Evolutionary conservation across 2,329 filamentous ascomycete genomes (phyloP).

Genomic region (Diplodia mutila): DNA sequence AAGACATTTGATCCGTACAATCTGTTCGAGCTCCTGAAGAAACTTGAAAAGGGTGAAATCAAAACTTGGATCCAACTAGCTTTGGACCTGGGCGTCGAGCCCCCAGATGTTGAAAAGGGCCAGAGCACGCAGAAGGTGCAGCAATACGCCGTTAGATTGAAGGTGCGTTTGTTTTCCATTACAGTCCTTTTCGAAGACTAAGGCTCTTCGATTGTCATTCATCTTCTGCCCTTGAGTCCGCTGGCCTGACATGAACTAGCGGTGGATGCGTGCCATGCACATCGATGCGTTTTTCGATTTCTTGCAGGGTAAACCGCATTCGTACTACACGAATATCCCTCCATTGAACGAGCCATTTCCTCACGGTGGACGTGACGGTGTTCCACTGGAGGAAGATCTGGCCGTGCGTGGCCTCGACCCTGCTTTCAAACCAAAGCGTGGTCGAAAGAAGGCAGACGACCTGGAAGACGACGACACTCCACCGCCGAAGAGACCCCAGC

Average conservation of each 20-base stretch:
- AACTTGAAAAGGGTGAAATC: slow-evolving; percentile 79
- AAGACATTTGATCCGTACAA: slow-evolving; percentile 80
- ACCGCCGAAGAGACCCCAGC: slow-evolving; percentile 62
- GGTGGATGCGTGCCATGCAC: slow-evolving; percentile 97
- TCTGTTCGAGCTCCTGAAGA: slow-evolving; percentile 77
- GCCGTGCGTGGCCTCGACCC: slow-evolving; percentile 82
- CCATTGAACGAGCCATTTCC: slow-evolving; percentile 64
- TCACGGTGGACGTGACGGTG: slow-evolving; percentile 74
- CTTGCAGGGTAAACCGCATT: slow-evolving; percentile 74
- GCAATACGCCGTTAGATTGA: slow-evolving; percentile 89
- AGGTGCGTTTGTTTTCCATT: slow-evolving; percentile 59
- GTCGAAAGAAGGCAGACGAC: slow-evolving; percentile 65
- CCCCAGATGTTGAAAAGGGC: slow-evolving; percentile 77
- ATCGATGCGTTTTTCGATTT: slow-evolving; percentile 95
- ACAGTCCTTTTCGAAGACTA: neutral
- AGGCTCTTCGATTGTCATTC: neutral
- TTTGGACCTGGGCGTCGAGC: slow-evolving; percentile 84
- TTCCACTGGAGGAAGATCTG: slow-evolving; percentile 84
- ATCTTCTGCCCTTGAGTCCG: neutral
- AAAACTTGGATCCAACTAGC: slow-evolving; percentile 93
- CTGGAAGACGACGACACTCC: slow-evolving; percentile 56
- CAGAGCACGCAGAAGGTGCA: slow-evolving; percentile 93
- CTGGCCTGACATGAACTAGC: slow-evolving; percentile 50
- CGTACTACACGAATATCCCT: slow-evolving; percentile 80
- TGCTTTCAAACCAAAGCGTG: slow-evolving; percentile 67